A percentile compares a stretch with the other conserved stretches of the same genome.
Evolutionary conservation across 441 rosid genomes (phyloP).

Genomic region (Gossypium davidsonii): DNA sequence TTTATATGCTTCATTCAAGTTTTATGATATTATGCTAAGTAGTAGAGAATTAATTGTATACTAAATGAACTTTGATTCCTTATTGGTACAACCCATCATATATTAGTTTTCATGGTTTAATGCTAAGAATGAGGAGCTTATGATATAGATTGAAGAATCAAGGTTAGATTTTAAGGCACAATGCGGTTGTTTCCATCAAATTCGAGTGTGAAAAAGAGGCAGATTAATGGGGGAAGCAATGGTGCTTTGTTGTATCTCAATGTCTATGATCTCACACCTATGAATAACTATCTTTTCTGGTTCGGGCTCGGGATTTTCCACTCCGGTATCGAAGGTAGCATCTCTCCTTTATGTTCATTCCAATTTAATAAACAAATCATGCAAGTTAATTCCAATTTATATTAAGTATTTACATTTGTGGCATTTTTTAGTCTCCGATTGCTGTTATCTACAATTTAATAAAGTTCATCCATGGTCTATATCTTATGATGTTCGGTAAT

Average conservation of each 20-base stretch:
- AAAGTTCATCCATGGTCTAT: not conserved
- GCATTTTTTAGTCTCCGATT: not conserved
- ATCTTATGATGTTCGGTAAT: not conserved
- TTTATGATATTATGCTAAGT: not conserved
- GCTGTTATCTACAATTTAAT: not conserved
- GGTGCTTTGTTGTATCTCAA: slow-evolving; percentile 59
- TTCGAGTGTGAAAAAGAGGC: slow-evolving; percentile 41
- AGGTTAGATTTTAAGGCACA: slow-evolving; percentile 16
- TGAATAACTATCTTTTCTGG: slow-evolving; percentile 87
- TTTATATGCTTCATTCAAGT: slow-evolving; percentile 5
- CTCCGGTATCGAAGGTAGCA: slow-evolving; percentile 80
- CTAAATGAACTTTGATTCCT: not conserved
- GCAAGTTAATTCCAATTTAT: not conserved
- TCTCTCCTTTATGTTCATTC: not conserved
- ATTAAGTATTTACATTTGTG: not conserved
- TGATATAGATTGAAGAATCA: slow-evolving; percentile 24
- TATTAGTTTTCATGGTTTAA: slow-evolving; percentile 3
- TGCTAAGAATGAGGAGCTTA: slow-evolving; percentile 30
- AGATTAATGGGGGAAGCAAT: slow-evolving; percentile 29
- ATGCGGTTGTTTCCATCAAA: slow-evolving; percentile 70
- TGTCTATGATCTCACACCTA: slow-evolving; percentile 88
- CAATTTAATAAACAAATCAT: not conserved
- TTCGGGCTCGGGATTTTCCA: slow-evolving; percentile 92
- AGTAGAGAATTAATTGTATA: not conserved
- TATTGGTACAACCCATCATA: not conserved